These are phyloP conservation scores for Heimioporus retisporus DNA, from an alignment of 1,284 basidiomycete genomes.

Conservation along the genomic window DNA sequence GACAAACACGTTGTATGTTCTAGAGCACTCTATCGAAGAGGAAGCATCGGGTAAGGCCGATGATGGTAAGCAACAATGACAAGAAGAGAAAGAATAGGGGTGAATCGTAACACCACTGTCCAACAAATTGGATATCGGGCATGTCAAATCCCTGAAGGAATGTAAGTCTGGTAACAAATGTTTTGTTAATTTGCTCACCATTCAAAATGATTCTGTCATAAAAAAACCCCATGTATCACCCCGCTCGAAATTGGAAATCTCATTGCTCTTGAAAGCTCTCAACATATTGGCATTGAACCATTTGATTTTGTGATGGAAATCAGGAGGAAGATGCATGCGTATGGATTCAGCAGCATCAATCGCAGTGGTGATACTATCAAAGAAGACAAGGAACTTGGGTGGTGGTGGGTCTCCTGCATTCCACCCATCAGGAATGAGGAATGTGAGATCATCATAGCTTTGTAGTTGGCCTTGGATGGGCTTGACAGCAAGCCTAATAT, in stretches of 20 bases:
- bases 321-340: too few relatives aligned
- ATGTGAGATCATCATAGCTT: conserved; percentile 37
- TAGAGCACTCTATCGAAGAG: too few relatives aligned
- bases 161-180: too few relatives aligned
- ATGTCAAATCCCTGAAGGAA: too few relatives aligned
- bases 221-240: conserved; percentile 14
- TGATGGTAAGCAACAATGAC: too few relatives aligned
- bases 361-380: conserved; percentile 33
- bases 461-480: conserved; percentile 32
- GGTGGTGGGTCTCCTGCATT: conserved; percentile 20
- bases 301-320: conserved; percentile 17
- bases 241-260: neutral
- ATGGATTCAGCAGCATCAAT: too few relatives aligned
- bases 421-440: conserved; percentile 33
- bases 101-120: too few relatives aligned
- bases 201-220: conserved; percentile 18
- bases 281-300: conserved; percentile 27
- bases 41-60: too few relatives aligned
- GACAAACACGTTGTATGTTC: too few relatives aligned
- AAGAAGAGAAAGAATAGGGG: too few relatives aligned
- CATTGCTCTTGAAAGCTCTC: neutral
- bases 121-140: too few relatives aligned
- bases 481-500: conserved; percentile 41
- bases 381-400: conserved; percentile 45
- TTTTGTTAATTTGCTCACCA: too few relatives aligned